Evolutionary conservation across 768 basidiomycete genomes (phyloP).

Genomic region (Russula brevipes): DNA sequence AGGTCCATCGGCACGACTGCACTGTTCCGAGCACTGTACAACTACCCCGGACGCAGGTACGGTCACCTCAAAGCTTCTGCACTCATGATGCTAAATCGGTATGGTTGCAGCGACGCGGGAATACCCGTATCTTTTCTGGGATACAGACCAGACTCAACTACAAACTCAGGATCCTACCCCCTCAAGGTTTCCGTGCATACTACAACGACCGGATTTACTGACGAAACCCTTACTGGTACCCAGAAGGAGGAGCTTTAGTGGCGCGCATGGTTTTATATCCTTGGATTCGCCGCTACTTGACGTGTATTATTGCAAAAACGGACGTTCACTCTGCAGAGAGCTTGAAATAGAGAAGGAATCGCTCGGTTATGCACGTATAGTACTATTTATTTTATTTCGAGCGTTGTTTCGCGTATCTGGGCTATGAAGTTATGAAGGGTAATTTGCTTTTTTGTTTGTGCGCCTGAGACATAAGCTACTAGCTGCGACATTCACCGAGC

Average conservation of each 20-base stretch:
- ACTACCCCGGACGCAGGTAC: not conserved
- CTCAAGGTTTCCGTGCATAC: slow-evolving; percentile 7
- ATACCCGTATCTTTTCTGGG: not conserved
- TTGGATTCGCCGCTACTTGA: too few species aligned
- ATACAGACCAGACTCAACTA: not conserved
- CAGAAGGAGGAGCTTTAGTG: not conserved
- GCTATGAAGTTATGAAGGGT: too few species aligned
- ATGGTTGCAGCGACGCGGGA: not conserved
- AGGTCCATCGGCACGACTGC: slow-evolving; percentile 7
- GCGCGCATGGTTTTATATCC: too few species aligned
- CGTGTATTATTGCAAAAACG: too few species aligned
- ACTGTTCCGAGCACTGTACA: slow-evolving; percentile 3
- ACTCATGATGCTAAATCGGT: not conserved
- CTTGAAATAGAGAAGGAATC: too few species aligned
- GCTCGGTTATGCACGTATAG: too few species aligned
- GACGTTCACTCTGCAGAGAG: too few species aligned
- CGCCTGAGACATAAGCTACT: too few species aligned
- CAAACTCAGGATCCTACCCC: not conserved
- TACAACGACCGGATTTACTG: not conserved
- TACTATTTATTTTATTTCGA: too few species aligned
- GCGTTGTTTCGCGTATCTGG: too few species aligned
- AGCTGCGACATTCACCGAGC: too few species aligned
- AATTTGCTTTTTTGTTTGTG: too few species aligned
- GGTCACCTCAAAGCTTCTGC: not conserved
- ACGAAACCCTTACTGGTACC: not conserved